Conservation (phyloP, 1,139 yeast genomes). For the Pichia sp. region DNA sequence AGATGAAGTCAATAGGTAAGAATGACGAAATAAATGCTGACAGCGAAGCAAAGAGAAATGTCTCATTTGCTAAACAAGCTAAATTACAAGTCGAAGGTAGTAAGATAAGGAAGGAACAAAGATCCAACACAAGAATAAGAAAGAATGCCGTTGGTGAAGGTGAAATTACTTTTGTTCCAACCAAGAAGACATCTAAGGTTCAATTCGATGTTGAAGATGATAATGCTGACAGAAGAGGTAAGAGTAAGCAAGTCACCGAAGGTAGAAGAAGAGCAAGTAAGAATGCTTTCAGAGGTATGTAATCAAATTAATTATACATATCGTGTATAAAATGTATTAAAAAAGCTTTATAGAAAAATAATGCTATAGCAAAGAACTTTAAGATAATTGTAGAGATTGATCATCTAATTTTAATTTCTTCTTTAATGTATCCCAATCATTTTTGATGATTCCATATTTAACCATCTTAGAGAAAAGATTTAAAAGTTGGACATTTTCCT, state of each 20-base stretch:
- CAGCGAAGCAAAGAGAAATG: constrained; percentile 28
- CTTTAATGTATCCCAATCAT: constrained; percentile 24
- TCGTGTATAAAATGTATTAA: too few species aligned
- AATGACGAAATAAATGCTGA: constrained; percentile 26
- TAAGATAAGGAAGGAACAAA: constrained; percentile 35
- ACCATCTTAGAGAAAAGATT: constrained; percentile 43
- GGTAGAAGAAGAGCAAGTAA: constrained; percentile 93
- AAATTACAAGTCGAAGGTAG: constrained; percentile 42
- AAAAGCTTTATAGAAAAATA: background rate
- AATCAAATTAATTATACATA: constrained; percentile 19
- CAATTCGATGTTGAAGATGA: constrained; percentile 36
- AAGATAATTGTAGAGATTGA: constrained; percentile 9
- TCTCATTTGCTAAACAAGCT: constrained; percentile 65
- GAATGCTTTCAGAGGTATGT: constrained; percentile 85
- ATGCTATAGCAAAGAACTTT: background rate
- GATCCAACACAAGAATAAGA: constrained; percentile 51
- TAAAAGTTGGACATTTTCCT: constrained; percentile 43
- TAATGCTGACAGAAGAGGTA: constrained; percentile 52
- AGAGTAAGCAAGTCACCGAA: constrained; percentile 73
- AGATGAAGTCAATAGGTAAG: constrained; percentile 45
- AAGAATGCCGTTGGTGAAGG: constrained; percentile 90
- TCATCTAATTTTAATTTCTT: constrained; percentile 19
- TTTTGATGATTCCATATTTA: constrained; percentile 28
- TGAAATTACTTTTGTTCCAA: constrained; percentile 79
- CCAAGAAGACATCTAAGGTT: constrained; percentile 39